Conservation (phyloP, 2,329 filamentous ascomycete species). For the Juglanconis sp. region DNA sequence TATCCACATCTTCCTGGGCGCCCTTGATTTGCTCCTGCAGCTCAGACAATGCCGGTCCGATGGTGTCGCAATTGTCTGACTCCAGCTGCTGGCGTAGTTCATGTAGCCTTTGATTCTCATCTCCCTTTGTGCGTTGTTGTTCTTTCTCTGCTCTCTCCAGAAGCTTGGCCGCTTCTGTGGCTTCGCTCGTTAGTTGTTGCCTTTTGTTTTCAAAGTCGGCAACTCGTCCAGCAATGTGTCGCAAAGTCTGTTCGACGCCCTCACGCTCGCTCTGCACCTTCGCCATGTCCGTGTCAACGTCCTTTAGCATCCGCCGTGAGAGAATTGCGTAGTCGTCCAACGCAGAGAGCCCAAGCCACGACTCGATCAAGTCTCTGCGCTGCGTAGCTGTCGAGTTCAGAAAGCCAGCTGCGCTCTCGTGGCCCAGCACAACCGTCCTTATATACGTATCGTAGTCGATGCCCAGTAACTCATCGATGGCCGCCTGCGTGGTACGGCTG, state of each 20-base stretch:
- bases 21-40: no score
- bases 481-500: conserved; percentile 23
- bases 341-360: conserved; percentile 24
- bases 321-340: conserved; percentile 23
- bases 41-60: no score
- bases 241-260: neutral
- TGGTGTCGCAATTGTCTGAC: no score
- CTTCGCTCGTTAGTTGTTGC: neutral
- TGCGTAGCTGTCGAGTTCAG: conserved; percentile 26
- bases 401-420: conserved; percentile 30
- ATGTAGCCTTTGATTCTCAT: no score
- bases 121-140: no score
- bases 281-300: conserved; percentile 21
- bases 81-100: no score
- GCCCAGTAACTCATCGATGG: conserved; percentile 29
- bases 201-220: conserved; percentile 1
- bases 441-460: conserved; percentile 30
- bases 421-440: conserved; percentile 30
- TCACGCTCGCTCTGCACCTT: neutral
- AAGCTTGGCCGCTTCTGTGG: neutral
- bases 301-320: conserved; percentile 22
- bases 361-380: conserved; percentile 29
- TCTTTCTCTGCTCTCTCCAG: no score
- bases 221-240: neutral
- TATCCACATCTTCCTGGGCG: no score